phyloP scores from a whole-genome alignment of 176 grass and related monocot species.

The Avena eriantha region DNA sequence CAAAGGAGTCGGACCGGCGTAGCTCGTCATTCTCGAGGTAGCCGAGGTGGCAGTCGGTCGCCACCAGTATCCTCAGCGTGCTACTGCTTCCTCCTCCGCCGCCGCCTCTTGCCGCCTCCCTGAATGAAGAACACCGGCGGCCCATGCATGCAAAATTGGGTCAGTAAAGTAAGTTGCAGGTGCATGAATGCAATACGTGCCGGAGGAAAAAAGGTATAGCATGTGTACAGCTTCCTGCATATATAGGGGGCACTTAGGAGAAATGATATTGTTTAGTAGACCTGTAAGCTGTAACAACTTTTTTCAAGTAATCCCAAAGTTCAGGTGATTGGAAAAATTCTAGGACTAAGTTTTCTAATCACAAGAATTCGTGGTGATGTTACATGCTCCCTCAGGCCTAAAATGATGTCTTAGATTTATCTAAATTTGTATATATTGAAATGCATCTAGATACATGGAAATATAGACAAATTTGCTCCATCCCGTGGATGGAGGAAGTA shows the following conservation, averaged over 20 bases:
- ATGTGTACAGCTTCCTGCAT: not conserved
- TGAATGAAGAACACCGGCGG: not conserved
- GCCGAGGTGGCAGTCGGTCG: constrained; percentile 80
- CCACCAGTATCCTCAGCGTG: constrained; percentile 63
- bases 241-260: not conserved
- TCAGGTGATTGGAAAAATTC: too few species aligned
- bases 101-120: not conserved
- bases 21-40: constrained; percentile 94
- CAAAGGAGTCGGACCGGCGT: constrained; percentile 72
- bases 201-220: not conserved
- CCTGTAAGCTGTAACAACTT: not conserved
- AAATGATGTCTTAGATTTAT: too few species aligned
- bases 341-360: too few species aligned
- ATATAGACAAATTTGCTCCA: too few species aligned
- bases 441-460: too few species aligned
- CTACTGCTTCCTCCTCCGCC: constrained; percentile 1
- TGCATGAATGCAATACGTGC: not conserved
- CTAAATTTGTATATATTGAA: too few species aligned
- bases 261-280: not conserved
- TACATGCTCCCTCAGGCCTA: too few species aligned
- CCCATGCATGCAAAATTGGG: not conserved
- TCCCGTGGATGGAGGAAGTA: too few species aligned
- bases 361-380: too few species aligned
- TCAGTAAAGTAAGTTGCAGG: not conserved
- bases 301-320: not conserved